A percentile compares a stretch with the other conserved stretches of the same genome.
phyloP scores from a whole-genome alignment of 2,329 filamentous ascomycete species.

The Emergomyces orientalis region DNA sequence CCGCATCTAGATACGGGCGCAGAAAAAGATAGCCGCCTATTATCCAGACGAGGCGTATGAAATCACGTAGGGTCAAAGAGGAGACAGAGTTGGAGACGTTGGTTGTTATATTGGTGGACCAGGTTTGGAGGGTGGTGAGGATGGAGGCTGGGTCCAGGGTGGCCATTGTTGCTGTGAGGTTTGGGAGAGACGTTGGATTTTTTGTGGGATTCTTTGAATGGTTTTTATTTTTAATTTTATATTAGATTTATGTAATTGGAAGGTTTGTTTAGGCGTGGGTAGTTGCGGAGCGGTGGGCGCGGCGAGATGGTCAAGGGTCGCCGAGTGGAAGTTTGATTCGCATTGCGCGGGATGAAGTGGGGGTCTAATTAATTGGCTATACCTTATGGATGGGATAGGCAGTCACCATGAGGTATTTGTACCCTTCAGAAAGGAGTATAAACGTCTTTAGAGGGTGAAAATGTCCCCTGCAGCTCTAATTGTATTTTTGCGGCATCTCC shows the following conservation, averaged over 20 bases:
- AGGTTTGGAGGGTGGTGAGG: conserved; percentile 21
- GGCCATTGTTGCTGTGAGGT: conserved; percentile 22
- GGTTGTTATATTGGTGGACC: conserved; percentile 25
- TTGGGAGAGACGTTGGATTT: not conserved
- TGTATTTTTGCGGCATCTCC: not conserved
- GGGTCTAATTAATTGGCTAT: not conserved
- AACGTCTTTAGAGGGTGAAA: not conserved
- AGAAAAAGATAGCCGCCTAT: conserved; percentile 65
- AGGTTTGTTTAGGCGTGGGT: not conserved
- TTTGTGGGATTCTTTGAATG: not conserved
- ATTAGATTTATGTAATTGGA: not conserved
- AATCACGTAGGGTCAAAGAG: conserved; percentile 37
- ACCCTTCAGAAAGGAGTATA: not conserved
- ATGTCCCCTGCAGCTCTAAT: too few species aligned
- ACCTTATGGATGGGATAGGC: not conserved
- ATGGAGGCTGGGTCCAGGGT: conserved; percentile 18
- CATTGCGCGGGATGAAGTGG: not conserved
- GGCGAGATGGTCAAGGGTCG: not conserved
- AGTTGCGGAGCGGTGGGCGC: not conserved
- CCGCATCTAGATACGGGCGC: conserved; percentile 63
- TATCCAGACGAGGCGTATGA: conserved; percentile 60
- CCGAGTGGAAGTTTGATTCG: not conserved
- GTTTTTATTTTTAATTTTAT: not conserved
- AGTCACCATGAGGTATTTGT: not conserved
- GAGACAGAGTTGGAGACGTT: conserved; percentile 38